Evolutionary conservation across 179 eudicot genomes (phyloP).

Genomic region (Sideroxylon spinosum): DNA sequence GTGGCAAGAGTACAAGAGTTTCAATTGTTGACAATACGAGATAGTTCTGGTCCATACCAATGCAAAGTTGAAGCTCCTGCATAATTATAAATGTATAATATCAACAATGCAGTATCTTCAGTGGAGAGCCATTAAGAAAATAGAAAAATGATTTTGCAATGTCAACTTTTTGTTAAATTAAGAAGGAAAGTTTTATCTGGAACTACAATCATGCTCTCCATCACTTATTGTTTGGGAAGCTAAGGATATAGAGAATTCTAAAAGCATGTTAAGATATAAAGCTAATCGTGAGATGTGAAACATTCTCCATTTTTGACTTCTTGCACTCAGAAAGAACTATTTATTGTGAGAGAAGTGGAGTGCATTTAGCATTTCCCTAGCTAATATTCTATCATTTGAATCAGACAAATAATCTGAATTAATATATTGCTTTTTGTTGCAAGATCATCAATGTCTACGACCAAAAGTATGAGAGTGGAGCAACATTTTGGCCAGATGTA

Average conservation of each 20-base stretch:
- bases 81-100: neutral
- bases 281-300: too few relatives aligned
- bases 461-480: conserved; percentile 86
- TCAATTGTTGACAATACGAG: neutral
- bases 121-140: neutral
- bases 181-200: too few relatives aligned
- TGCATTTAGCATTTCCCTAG: neutral
- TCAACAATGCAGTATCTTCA: neutral
- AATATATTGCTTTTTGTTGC: conserved; percentile 22
- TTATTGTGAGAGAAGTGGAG: too few relatives aligned
- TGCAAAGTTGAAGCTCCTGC: neutral
- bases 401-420: neutral
- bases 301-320: too few relatives aligned
- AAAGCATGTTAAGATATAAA: neutral
- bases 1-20: neutral
- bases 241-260: neutral
- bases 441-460: conserved; percentile 85
- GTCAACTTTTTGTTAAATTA: neutral
- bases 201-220: too few relatives aligned
- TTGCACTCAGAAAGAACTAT: too few relatives aligned
- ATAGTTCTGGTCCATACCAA: neutral
- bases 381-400: neutral
- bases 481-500: conserved; percentile 90
- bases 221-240: neutral
- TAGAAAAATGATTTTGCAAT: neutral